A percentile compares a stretch with the other conserved stretches of the same genome.
Conservation (phyloP, 139 green algal genomes). For the Eudorina sp. region DNA sequence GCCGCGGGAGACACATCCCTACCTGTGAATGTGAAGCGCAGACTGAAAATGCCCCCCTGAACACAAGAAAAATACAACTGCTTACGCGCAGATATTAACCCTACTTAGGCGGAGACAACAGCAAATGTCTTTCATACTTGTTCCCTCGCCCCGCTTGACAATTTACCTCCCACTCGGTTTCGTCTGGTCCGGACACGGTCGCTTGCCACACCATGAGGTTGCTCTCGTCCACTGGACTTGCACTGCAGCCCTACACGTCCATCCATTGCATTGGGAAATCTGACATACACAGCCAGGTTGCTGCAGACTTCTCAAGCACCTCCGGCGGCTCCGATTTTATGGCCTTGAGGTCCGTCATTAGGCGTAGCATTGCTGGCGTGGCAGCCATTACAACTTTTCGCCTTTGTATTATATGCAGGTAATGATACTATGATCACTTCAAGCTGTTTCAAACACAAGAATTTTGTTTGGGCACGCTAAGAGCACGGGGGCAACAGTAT, state of each 20-base stretch:
- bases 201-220: slow-evolving; percentile 89
- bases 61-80: not conserved
- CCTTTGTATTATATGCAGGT: too few species aligned
- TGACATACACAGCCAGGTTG: not conserved
- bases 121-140: too few species aligned
- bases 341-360: slow-evolving; percentile 70
- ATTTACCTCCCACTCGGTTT: slow-evolving; percentile 76
- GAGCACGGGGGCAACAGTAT: too few species aligned
- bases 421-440: too few species aligned
- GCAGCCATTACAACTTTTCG: not conserved
- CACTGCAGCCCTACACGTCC: slow-evolving; percentile 69
- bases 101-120: too few species aligned
- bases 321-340: slow-evolving; percentile 76
- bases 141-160: not conserved
- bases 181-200: slow-evolving; percentile 60
- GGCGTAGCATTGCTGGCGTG: slow-evolving; percentile 63
- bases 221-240: slow-evolving; percentile 74
- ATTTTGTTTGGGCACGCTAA: too few species aligned
- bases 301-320: slow-evolving; percentile 22
- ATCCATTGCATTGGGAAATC: too few species aligned
- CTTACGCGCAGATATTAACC: too few species aligned
- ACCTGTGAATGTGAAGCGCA: slow-evolving; percentile 87
- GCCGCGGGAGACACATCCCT: too few species aligned
- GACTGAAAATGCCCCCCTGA: slow-evolving; percentile 85
- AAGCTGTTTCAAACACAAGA: too few species aligned